phyloP scores from a whole-genome alignment of 371 early-diverging fungal species.

The Syncephalastrum racemosum region DNA sequence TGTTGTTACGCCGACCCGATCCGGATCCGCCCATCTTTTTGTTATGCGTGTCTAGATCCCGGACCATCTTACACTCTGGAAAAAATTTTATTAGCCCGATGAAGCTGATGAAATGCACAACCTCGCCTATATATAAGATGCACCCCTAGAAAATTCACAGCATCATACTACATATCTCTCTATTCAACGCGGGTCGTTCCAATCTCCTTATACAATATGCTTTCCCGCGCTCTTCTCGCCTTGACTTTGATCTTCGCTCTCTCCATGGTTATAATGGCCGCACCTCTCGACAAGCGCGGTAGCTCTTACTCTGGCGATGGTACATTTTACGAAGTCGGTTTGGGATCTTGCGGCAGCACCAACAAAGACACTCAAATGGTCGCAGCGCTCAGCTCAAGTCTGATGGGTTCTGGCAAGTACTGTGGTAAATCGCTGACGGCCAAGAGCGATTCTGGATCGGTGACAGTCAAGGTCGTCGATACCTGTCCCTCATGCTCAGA shows the following conservation, averaged over 20 bases:
- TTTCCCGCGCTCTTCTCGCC: constrained; percentile 1
- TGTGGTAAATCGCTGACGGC: constrained; percentile 46
- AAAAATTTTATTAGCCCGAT: no score
- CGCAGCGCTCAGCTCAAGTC: constrained; percentile 31
- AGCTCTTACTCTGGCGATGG: constrained; percentile 27
- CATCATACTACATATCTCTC: no score
- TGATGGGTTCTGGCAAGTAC: constrained; percentile 26
- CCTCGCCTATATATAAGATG: no score
- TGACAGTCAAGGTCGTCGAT: constrained; percentile 53
- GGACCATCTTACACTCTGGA: no score
- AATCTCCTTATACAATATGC: not conserved
- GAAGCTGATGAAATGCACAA: no score
- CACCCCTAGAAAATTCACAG: no score
- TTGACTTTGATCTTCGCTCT: constrained; percentile 8
- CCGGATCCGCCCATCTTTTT: not conserved
- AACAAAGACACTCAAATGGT: constrained; percentile 30
- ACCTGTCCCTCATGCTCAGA: constrained; percentile 47
- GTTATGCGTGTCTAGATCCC: not conserved
- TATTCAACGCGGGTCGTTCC: not conserved
- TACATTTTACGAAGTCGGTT: constrained; percentile 39
- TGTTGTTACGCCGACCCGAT: not conserved
- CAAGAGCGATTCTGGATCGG: constrained; percentile 30
- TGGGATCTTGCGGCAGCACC: constrained; percentile 42
- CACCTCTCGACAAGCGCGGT: constrained; percentile 19
- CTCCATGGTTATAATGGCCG: not conserved